Conservation (phyloP, 2,329 filamentous ascomycete species). For the Stagonosporopsis tanaceti region DNA sequence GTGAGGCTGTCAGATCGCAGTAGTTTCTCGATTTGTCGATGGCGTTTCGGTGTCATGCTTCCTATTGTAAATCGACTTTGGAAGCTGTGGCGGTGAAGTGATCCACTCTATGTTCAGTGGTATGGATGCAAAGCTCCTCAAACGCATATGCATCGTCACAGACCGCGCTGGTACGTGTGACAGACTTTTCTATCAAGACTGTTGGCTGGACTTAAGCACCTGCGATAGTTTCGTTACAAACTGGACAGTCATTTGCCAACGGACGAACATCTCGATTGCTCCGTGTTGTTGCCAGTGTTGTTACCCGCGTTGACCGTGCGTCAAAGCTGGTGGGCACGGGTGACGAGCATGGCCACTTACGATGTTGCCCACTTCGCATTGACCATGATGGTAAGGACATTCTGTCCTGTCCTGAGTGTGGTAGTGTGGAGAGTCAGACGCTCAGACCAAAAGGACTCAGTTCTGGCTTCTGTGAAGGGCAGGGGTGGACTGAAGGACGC, state of each 20-base stretch:
- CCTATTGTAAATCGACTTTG: neutral
- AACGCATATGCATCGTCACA: neutral
- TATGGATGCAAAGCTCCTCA: neutral
- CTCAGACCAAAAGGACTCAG: neutral
- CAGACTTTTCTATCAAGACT: neutral
- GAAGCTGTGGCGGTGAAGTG: neutral
- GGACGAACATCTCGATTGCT: neutral
- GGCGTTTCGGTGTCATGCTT: neutral
- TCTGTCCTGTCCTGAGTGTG: neutral
- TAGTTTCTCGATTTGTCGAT: neutral
- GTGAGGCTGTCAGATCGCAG: neutral
- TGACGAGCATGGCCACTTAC: neutral
- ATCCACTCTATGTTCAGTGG: neutral
- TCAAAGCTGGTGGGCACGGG: no score
- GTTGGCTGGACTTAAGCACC: neutral
- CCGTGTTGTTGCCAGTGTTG: neutral
- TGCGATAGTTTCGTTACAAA: neutral
- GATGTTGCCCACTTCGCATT: neutral
- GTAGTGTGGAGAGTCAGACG: neutral
- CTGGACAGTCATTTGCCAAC: neutral
- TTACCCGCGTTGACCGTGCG: neutral
- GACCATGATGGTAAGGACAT: neutral
- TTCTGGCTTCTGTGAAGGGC: neutral
- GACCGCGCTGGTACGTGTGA: neutral
- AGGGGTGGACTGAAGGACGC: neutral